Base-by-base conservation (phyloP, 225 moss, liverwort and hornwort genomes). In the Bryum argenteum region DNA sequence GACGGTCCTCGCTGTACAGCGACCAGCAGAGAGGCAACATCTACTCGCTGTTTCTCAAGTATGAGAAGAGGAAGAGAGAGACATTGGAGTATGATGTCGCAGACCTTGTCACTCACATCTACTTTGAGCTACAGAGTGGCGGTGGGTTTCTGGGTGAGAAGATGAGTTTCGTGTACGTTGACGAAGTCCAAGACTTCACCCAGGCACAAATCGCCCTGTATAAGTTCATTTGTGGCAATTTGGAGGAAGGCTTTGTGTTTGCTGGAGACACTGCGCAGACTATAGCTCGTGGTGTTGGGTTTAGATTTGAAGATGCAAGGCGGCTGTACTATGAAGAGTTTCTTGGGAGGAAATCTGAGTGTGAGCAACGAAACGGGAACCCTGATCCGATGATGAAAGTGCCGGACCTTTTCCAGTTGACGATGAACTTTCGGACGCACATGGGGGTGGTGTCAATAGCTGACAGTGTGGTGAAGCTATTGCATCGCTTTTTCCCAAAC, bases 211-310 rank as follows among this genome's bases (percentile, higher is more conserved):
- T 89, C 67, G 81, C 84, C 4, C 76, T 89, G 0, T 71, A 84
- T 58, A 86, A 82, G 62, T 84, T 75, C 51, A 66, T 89, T 41
- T 78, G 86, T 75, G 18, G 14, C 71, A 77, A 86, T 44, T 10
- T 83, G 8, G 72, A 78, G 21, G 54, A 72, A 9, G 89, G 89
- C 6, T 89, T 83, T 53, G 71, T 89, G 26, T 89, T 89, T 24
- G 89, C 84, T 1, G 89, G 89, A 11, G 86, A 89, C 39, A 89
- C 89, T 0, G 86, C 86, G 0, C 89, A 89, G 68, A 89, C 89
- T 0, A 89, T 89, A 50, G 84, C 86, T 5, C 77, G 81, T 67
- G 89, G 89, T 48, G 82, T 89, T 15, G 85, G 81, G 16, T 89
- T 89, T 56, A 71, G 82, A 11, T 89, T 89, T 37, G 74, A 89